Evolutionary conservation across 2,329 filamentous ascomycete species (phyloP).

Genomic region (Phialocephala subalpina): DNA sequence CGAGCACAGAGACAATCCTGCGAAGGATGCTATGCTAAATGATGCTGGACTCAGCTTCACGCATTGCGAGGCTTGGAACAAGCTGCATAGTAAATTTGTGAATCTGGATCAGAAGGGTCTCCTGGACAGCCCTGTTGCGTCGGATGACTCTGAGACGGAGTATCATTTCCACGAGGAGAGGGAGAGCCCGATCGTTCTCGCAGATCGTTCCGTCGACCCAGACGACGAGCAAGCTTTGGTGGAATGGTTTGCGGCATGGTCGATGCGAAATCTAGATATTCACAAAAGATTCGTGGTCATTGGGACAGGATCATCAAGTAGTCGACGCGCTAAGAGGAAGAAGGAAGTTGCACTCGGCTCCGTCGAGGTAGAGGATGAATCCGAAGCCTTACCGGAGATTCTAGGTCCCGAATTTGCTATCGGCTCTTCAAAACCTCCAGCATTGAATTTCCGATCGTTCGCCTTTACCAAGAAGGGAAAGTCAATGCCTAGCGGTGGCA

Average conservation of each 20-base stretch:
- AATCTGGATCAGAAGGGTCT: conserved; percentile 21
- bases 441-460: neutral
- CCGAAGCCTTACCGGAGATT: neutral
- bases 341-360: conserved; percentile 8
- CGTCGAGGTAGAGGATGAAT: neutral
- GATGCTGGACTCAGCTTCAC: conserved; percentile 36
- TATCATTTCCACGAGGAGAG: conserved; percentile 22
- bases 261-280: conserved; percentile 55
- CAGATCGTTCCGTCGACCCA: conserved; percentile 56
- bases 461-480: neutral
- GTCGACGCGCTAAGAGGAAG: conserved; percentile 6
- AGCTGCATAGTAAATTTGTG: conserved; percentile 30
- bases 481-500: neutral
- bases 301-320: conserved; percentile 45
- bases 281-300: conserved; percentile 64
- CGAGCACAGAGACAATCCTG: conserved; percentile 32
- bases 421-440: neutral
- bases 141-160: conserved; percentile 26
- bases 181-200: conserved; percentile 54
- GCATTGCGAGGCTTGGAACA: conserved; percentile 37
- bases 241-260: conserved; percentile 70
- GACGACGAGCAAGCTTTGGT: conserved; percentile 70
- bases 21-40: conserved; percentile 36
- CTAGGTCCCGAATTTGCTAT: neutral
- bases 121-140: conserved; percentile 14